These are phyloP conservation scores for Agrocybe chaxingu DNA, from an alignment of 768 basidiomycete genomes.

Conservation along the genomic window DNA sequence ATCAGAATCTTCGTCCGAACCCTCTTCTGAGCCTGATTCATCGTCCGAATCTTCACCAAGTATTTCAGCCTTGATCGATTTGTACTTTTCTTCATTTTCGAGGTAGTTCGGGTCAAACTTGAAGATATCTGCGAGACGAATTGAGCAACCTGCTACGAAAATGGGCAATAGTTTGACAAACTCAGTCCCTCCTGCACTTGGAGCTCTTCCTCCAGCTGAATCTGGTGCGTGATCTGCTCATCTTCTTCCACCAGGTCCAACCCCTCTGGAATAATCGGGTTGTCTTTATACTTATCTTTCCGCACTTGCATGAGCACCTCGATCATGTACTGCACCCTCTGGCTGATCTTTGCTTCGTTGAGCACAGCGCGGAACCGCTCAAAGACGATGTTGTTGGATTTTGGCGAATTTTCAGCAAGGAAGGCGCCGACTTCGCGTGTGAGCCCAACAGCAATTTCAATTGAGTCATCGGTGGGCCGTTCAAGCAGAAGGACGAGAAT, in stretches of 20 bases:
- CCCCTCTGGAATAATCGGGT: conserved; percentile 91
- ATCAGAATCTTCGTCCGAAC: conserved; percentile 63
- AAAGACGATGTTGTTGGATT: conserved; percentile 91
- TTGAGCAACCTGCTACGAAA: conserved; percentile 7
- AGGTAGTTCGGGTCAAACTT: conserved; percentile 86
- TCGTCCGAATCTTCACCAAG: conserved; percentile 84
- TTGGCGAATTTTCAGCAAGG: conserved; percentile 89
- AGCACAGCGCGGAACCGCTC: conserved; percentile 96
- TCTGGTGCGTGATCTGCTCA: conserved; percentile 94
- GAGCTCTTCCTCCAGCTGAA: conserved; percentile 89
- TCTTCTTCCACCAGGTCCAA: conserved; percentile 97
- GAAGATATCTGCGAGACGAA: conserved; percentile 71
- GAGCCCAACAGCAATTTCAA: conserved; percentile 97
- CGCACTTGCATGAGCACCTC: conserved; percentile 99
- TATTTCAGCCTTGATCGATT: conserved; percentile 88
- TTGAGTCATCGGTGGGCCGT: conserved; percentile 94
- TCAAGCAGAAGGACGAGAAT: conserved; percentile 95
- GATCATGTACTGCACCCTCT: conserved; percentile 99
- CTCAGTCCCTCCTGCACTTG: conserved; percentile 94
- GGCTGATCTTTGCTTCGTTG: conserved; percentile 92
- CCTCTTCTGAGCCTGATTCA: conserved; percentile 65
- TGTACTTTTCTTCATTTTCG: conserved; percentile 94
- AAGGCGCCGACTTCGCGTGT: conserved; percentile 97
- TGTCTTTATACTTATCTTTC: conserved; percentile 99
- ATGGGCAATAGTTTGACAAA: conserved; percentile 38